These are phyloP conservation scores for Fomitiporia mediterranea DNA, from an alignment of 1,284 basidiomycete species.

Conservation along the genomic window DNA sequence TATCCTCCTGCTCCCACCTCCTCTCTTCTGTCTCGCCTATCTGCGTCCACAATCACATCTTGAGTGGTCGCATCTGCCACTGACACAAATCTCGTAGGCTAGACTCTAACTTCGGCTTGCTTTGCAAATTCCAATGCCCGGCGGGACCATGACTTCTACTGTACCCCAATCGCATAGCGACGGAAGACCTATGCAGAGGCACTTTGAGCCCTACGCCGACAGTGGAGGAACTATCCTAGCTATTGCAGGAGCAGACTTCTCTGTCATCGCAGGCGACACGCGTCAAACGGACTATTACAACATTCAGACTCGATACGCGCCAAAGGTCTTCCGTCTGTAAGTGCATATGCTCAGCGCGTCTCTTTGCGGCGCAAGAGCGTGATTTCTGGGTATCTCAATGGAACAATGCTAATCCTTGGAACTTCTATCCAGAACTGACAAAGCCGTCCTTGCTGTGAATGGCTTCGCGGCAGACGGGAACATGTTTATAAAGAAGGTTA, in stretches of 20 bases:
- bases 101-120: background rate
- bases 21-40: background rate
- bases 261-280: slow-evolving; percentile 92
- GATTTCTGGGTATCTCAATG: background rate
- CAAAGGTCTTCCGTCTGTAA: slow-evolving; percentile 82
- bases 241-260: slow-evolving; percentile 88
- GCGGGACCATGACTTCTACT: slow-evolving; percentile 7
- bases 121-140: slow-evolving; percentile 3
- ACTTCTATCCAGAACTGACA: slow-evolving; percentile 70
- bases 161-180: background rate
- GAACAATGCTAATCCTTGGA: background rate
- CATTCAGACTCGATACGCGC: slow-evolving; percentile 95
- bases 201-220: slow-evolving; percentile 85
- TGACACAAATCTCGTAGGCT: background rate
- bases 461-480: slow-evolving; percentile 95
- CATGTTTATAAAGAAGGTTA: slow-evolving; percentile 92
- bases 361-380: slow-evolving; percentile 8
- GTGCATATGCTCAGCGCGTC: slow-evolving; percentile 28
- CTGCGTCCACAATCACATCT: background rate
- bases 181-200: slow-evolving; percentile 38
- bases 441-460: slow-evolving; percentile 87
- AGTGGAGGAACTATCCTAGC: slow-evolving; percentile 95
- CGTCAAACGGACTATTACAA: slow-evolving; percentile 91
- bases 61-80: no score
- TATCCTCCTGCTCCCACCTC: background rate